phyloP scores from a whole-genome alignment of 176 grass and related monocot genomes.

The Hordeum vulgare region DNA sequence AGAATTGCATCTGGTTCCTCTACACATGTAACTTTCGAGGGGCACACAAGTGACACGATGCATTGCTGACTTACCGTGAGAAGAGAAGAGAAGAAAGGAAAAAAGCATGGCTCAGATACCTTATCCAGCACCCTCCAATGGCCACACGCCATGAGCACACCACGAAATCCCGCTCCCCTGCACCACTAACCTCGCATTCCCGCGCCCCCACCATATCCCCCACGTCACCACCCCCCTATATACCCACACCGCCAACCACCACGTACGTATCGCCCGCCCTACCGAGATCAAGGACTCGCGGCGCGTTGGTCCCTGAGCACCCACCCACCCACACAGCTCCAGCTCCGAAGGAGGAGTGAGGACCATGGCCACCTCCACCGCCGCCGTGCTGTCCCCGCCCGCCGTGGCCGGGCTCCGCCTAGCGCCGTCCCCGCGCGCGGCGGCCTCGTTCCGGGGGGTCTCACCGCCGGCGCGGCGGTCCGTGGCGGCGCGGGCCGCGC shows the following conservation, averaged over 20 bases:
- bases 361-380: slow-evolving; percentile 41
- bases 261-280: neutral
- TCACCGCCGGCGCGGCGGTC: slow-evolving; percentile 14
- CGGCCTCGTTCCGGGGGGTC: neutral
- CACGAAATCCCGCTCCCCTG: neutral
- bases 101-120: slow-evolving; percentile 15
- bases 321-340: neutral
- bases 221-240: slow-evolving; percentile 33
- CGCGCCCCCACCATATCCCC: slow-evolving; percentile 24
- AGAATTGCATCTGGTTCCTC: no score
- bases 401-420: slow-evolving; percentile 51
- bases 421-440: slow-evolving; percentile 19
- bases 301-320: neutral
- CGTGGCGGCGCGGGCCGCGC: slow-evolving; percentile 54
- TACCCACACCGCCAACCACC: neutral
- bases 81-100: neutral
- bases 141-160: slow-evolving; percentile 33
- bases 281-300: neutral
- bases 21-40: neutral
- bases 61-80: neutral
- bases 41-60: neutral
- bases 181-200: slow-evolving; percentile 31
- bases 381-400: slow-evolving; percentile 38
- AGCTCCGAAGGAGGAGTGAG: neutral
- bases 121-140: slow-evolving; percentile 63